Base-by-base conservation (phyloP, 257 asterid genomes). In the Verbena officinalis region DNA sequence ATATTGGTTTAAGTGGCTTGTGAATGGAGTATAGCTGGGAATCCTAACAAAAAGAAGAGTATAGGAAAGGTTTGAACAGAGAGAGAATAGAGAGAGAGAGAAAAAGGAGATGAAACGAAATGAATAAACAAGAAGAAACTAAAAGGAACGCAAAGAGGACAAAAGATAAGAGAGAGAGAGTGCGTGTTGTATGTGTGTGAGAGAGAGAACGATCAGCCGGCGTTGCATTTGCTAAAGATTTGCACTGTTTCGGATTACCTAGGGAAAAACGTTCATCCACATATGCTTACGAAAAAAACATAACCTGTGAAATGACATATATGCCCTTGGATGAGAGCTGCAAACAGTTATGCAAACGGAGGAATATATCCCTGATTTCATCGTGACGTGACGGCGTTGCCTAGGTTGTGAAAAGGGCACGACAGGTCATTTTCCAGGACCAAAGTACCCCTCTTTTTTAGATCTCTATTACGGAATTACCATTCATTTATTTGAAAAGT, bases 301-400 rank as follows among this genome's bases (percentile, higher is more conserved):
- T 43, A 21, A 38, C 19, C 9, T 14, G 1, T 0, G 1, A 50
- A 69, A 70, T 77, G 78, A 77, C 86, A 59, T 43, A 20, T 43
- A 60, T 68, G 16, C 78, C 82, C 76, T 61, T 16, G n/a, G 8
- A 27, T 33, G 42, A 24, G 30, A 59, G 42, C 64, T 43, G 61
- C 27, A 24, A 49, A 65, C 56, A 53, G 67, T 46, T 27, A 27
- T 5, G 31, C 67, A 2, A 13, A 62, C 72, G 65, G 42, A 12
- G 65, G 71, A 66, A 65, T 62, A 62, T 70, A 2, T 67, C 68
- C 57, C 71, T 64, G 63, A 34, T 42, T 11, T 46, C 72, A 69
- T 21, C 53, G 50, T 59, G 73, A 70, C 71, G 74, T 66, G 79
- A 58, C 76, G 73, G 60, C 56, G 63, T 62, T 64, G 75, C 73